phyloP scores from a whole-genome alignment of 2,329 filamentous ascomycete species.

The Aspergillus sp. region DNA sequence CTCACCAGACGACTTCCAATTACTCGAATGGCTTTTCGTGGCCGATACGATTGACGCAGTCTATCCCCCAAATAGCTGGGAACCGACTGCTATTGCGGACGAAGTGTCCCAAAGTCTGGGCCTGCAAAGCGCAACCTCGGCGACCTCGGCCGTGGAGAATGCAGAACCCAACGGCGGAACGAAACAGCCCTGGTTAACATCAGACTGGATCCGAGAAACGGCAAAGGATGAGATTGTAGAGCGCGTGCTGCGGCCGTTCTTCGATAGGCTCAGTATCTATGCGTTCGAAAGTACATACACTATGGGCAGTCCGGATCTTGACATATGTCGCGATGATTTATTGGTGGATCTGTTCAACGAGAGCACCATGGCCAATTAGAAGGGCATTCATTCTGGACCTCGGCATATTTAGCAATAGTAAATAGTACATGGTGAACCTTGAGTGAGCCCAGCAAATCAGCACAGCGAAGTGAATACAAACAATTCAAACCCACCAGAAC shows the following conservation, averaged over 20 bases:
- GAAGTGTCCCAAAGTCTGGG: conserved; percentile 72
- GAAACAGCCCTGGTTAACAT: conserved; percentile 36
- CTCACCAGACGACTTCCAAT: conserved; percentile 89
- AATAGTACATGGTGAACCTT: too few species aligned
- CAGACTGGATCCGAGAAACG: conserved; percentile 45
- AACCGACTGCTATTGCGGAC: conserved; percentile 70
- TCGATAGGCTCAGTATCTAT: conserved; percentile 83
- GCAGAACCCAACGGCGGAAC: conserved; percentile 22
- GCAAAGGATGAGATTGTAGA: conserved; percentile 57
- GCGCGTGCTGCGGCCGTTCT: conserved; percentile 76
- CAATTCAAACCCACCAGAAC: too few species aligned
- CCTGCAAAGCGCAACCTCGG: conserved; percentile 27
- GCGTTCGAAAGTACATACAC: conserved; percentile 89
- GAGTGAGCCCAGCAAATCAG: too few species aligned
- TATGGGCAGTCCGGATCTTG: conserved; percentile 62
- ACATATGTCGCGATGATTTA: conserved; percentile 55
- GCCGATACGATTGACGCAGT: conserved; percentile 96
- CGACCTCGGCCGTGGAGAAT: conserved; percentile 17
- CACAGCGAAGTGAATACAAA: too few species aligned
- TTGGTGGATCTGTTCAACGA: conserved; percentile 75
- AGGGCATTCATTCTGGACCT: conserved; percentile 3
- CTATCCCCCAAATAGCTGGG: conserved; percentile 64
- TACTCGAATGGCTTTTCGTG: conserved; percentile 97
- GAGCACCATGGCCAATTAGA: conserved; percentile 44
- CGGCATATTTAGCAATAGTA: too few species aligned